Percentiles rank a stretch among this genome's conserved stretches.
phyloP scores from a whole-genome alignment of 139 green algal species.

The Chlamydomonas asymmetrica region DNA sequence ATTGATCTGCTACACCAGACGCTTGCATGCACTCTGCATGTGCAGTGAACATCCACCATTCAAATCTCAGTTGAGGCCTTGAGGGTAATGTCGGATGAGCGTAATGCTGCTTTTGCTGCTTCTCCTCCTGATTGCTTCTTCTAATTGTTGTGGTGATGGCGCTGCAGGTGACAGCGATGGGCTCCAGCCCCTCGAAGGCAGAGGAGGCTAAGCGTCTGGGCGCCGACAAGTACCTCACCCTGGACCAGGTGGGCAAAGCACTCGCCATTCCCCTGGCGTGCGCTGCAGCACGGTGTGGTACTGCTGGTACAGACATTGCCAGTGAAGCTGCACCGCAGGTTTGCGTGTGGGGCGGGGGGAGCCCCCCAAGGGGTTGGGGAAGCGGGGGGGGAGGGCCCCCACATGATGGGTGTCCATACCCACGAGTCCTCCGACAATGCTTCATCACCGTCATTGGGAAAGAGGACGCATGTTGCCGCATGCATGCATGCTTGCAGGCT shows the following conservation, averaged over 20 bases:
- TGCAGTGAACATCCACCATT: neutral
- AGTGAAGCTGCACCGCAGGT: neutral
- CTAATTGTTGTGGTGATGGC: no score
- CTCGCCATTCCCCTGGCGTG: no score
- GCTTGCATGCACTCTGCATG: no score
- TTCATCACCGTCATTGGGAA: neutral
- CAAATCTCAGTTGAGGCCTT: neutral
- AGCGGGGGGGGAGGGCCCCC: neutral
- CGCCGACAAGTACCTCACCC: slow-evolving; percentile 19
- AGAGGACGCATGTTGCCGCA: neutral
- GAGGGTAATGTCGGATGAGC: neutral
- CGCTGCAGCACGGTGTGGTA: no score
- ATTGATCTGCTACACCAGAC: no score
- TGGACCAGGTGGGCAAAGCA: no score
- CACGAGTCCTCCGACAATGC: neutral
- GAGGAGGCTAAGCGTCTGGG: slow-evolving; percentile 44
- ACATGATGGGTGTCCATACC: neutral
- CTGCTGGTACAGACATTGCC: no score
- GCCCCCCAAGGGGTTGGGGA: neutral
- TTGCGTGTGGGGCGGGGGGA: neutral
- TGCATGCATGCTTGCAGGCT: neutral
- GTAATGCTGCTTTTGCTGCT: slow-evolving; percentile 42
- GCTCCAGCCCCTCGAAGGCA: no score
- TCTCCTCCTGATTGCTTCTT: slow-evolving; percentile 13
- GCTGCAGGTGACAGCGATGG: no score